Conservation (phyloP, 2,329 filamentous ascomycete species). For the Dothiorella sarmentorum region DNA sequence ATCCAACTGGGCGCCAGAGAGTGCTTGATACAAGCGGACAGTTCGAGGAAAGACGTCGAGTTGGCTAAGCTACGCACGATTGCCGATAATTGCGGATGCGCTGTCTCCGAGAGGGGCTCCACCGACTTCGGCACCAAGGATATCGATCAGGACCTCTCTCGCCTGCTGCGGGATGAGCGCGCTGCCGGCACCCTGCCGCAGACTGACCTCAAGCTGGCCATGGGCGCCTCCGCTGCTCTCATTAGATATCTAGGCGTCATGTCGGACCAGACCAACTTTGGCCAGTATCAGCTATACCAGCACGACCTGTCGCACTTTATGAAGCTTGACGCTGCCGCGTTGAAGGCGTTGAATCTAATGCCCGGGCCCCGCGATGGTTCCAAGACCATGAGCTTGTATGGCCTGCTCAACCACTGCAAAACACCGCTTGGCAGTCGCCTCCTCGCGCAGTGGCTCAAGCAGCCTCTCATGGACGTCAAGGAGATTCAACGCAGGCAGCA, state of each 20-base stretch:
- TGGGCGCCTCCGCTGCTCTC: constrained; percentile 88
- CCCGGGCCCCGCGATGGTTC: constrained; percentile 88
- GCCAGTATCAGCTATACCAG: constrained; percentile 95
- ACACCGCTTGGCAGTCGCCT: constrained; percentile 88
- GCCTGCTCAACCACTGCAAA: constrained; percentile 94
- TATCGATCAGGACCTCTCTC: constrained; percentile 89
- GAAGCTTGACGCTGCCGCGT: constrained; percentile 92
- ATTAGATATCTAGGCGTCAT: constrained; percentile 93
- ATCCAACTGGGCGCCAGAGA: constrained; percentile 96
- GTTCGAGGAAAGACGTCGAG: constrained; percentile 79
- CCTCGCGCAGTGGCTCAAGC: constrained; percentile 94
- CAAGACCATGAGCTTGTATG: constrained; percentile 97
- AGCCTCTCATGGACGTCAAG: constrained; percentile 85
- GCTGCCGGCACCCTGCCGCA: constrained; percentile 75
- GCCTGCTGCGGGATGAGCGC: constrained; percentile 82
- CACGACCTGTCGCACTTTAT: constrained; percentile 96
- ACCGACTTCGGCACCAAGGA: constrained; percentile 83
- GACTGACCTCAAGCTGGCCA: constrained; percentile 89
- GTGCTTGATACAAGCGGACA: constrained; percentile 79
- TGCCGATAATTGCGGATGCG: constrained; percentile 87
- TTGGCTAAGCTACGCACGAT: constrained; percentile 83
- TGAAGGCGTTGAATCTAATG: constrained; percentile 96
- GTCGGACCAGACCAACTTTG: constrained; percentile 90
- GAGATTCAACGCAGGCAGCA: constrained; percentile 92
- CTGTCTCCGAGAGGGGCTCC: constrained; percentile 73